Base-by-base conservation (phyloP, 495 filamentous ascomycete species). In the Echria macrotheca region DNA sequence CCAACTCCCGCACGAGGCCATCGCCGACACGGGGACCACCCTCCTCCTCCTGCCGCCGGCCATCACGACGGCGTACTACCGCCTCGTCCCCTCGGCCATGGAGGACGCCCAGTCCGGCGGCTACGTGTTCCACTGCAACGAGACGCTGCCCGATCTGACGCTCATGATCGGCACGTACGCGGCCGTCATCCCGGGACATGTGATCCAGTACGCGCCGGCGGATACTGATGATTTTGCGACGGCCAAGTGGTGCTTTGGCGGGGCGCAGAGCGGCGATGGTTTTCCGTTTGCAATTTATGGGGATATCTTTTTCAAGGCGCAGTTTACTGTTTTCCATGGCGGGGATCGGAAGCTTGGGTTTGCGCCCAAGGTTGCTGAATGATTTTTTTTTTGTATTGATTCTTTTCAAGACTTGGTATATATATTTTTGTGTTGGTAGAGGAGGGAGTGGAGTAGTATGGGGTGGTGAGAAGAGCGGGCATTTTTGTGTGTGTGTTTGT, bases 221-320 rank as follows among this genome's bases (percentile, higher is more conserved):
- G 65, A 63, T 36, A 65, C 73, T 44, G 54, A 66, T 15, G 35
- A 51, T 5, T 53, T 67, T 19, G 67, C 53, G n/a, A 59, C 56
- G 11, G 67, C 67, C 2, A 73, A 64, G 8, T 71, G 65, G 47
- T 89, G 85, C 68, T 84, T 75, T 50, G 85, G 85, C 28, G 81
- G 81, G 15, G 73, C 87, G 36, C 85, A 89, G 71, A 71, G 69
- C 44, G 73, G 82, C 49, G 65, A 67, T 21, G 79, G 79, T 26
- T 72, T 88, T 31, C 76, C 70, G 14, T 81, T 87, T 59, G 77
- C 78, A 28, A 89, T 95, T 57, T 85, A 89, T 46, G 87, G 88
- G 19, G 87, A 91, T 50, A 78, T 91, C 48, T 91, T 91, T 68
- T 75, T 94, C 50, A 91, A 93, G 76, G 78, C 77, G 60, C 83